These are phyloP conservation scores for Pleurotus eryngii DNA, from an alignment of 768 basidiomycete genomes.

Conservation along the genomic window DNA sequence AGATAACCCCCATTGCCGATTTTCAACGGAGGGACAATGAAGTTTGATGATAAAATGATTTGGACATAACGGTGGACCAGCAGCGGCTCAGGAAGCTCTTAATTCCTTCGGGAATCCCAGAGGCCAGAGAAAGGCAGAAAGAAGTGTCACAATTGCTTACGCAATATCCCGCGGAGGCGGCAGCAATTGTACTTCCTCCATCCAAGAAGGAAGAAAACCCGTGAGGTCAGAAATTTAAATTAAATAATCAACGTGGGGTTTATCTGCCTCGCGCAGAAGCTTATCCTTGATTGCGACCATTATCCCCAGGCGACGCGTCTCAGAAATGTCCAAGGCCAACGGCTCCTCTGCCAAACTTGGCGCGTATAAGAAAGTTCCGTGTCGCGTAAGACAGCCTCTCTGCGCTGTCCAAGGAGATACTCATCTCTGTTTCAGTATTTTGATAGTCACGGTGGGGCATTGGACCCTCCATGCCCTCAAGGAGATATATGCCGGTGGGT, in stretches of 20 bases:
- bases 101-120: too few species aligned
- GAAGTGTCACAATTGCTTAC: too few species aligned
- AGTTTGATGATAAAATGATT: conserved; percentile 3
- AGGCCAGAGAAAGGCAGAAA: too few species aligned
- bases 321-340: background rate
- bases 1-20: conserved; percentile 22
- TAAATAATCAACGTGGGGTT: too few species aligned
- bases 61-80: background rate
- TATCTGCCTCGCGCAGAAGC: too few species aligned
- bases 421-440: conserved; percentile 37
- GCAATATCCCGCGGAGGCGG: too few species aligned
- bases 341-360: background rate
- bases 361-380: conserved; percentile 40
- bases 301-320: too few species aligned
- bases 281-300: too few species aligned
- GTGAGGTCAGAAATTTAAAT: too few species aligned
- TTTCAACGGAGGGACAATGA: background rate
- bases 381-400: conserved; percentile 35
- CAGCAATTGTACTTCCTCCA: too few species aligned
- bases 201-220: too few species aligned
- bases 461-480: conserved; percentile 42
- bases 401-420: background rate
- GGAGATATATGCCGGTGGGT: conserved; percentile 49
- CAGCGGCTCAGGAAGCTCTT: too few species aligned
- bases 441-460: conserved; percentile 37